phyloP scores from a whole-genome alignment of 2,329 filamentous ascomycete species.

The Botrytis sinoallii region DNA sequence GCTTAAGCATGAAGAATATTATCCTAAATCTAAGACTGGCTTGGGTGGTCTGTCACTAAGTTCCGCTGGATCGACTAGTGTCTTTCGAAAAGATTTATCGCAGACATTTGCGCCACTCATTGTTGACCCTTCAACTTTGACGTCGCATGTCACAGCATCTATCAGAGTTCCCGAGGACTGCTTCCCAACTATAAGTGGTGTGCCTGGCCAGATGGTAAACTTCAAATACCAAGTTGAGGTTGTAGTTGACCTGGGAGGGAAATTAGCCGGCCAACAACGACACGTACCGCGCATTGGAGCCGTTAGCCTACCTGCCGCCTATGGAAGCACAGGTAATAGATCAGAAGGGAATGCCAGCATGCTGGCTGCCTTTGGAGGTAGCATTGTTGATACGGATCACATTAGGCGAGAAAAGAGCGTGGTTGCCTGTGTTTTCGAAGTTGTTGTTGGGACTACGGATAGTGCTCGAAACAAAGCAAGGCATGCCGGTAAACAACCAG shows the following conservation, averaged over 20 bases:
- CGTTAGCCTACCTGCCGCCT: conserved; percentile 30
- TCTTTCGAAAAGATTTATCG: conserved; percentile 93
- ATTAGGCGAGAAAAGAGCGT: conserved; percentile 88
- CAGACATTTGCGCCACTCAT: conserved; percentile 87
- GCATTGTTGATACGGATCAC: conserved; percentile 82
- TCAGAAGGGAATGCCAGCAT: conserved; percentile 42
- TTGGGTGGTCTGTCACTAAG: conserved; percentile 83
- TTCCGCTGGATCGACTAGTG: conserved; percentile 79
- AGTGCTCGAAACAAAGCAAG: conserved; percentile 45
- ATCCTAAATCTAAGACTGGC: conserved; percentile 82
- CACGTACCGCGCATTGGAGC: conserved; percentile 36
- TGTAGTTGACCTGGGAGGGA: conserved; percentile 86
- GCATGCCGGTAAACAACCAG: conserved; percentile 27
- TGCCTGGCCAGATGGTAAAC: conserved; percentile 90
- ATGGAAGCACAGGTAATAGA: conserved; percentile 25
- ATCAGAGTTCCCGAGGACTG: conserved; percentile 85
- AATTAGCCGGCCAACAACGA: conserved; percentile 64
- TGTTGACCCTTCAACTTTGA: conserved; percentile 76
- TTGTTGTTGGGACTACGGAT: conserved; percentile 83
- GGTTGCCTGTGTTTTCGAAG: conserved; percentile 81
- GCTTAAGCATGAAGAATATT: conserved; percentile 70
- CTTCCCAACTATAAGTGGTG: conserved; percentile 86
- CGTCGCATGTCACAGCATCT: conserved; percentile 75
- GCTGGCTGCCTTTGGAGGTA: conserved; percentile 56
- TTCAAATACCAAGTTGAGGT: conserved; percentile 95